Evolutionary conservation across 2,329 filamentous ascomycete genomes (phyloP).

Genomic region (Colletotrichum sp.): DNA sequence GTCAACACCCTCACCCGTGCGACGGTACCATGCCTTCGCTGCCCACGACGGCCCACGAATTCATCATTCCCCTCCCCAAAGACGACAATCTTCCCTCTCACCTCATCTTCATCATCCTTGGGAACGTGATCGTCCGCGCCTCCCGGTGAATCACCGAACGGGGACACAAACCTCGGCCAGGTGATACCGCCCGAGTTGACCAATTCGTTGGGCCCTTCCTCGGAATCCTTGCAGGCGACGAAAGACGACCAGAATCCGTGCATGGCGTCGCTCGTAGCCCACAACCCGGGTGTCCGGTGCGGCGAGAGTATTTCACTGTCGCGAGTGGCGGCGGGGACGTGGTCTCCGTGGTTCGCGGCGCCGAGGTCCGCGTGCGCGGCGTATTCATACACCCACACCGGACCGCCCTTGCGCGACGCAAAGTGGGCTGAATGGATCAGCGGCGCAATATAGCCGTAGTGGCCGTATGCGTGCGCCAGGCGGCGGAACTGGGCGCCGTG

Average conservation of each 20-base stretch:
- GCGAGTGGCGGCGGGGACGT: conserved; percentile 47
- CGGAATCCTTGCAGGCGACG: conserved; percentile 15
- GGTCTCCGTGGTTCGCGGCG: conserved; percentile 53
- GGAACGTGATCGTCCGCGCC: not conserved
- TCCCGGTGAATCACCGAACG: conserved; percentile 30
- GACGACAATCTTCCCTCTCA: conserved; percentile 48
- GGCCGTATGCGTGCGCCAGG: conserved; percentile 64
- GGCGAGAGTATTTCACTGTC: conserved; percentile 41
- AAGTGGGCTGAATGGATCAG: conserved; percentile 64
- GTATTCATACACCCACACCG: conserved; percentile 64
- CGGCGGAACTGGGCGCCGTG: conserved; percentile 62
- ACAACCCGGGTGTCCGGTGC: conserved; percentile 47
- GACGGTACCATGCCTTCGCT: conserved; percentile 43
- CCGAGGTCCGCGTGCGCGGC: conserved; percentile 48
- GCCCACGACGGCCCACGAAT: conserved; percentile 34
- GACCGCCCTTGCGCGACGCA: conserved; percentile 31
- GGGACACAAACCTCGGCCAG: conserved; percentile 50
- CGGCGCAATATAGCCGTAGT: conserved; percentile 70
- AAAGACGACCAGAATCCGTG: conserved; percentile 45
- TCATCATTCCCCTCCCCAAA: conserved; percentile 68
- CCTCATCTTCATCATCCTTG: conserved; percentile 8
- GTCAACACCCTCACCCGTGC: conserved; percentile 48
- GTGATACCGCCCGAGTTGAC: conserved; percentile 22
- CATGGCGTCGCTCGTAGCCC: conserved; percentile 37
- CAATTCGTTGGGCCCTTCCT: conserved; percentile 5